Percentiles rank a stretch among this genome's conserved stretches.
phyloP scores from a whole-genome alignment of 169 alveolate genomes.

The Babesia bigemina region DNA sequence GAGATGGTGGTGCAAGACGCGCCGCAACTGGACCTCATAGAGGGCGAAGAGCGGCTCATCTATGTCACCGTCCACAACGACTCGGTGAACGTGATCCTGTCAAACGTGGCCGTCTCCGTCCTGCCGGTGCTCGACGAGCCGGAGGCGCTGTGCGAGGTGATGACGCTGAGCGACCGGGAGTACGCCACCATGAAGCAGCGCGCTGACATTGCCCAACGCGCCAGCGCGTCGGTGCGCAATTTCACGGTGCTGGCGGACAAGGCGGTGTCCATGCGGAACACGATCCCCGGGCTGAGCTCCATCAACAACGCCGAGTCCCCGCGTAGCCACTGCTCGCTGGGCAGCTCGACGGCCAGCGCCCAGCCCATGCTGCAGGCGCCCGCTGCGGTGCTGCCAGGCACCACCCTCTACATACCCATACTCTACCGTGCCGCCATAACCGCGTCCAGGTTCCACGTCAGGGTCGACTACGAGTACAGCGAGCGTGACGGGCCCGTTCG shows the following conservation, averaged over 20 bases:
- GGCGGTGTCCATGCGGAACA: background rate
- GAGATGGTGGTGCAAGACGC: background rate
- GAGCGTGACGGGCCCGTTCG: conserved; percentile 16
- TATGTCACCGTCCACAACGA: conserved; percentile 27
- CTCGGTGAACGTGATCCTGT: conserved; percentile 1
- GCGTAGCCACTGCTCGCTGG: background rate
- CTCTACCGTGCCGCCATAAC: conserved; percentile 32
- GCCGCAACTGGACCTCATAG: conserved; percentile 2
- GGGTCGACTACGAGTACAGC: conserved; percentile 35
- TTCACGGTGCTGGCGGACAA: conserved; percentile 13
- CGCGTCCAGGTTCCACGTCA: conserved; percentile 5
- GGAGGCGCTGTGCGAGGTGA: background rate
- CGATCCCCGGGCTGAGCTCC: background rate
- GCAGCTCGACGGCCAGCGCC: background rate
- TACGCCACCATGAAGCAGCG: conserved; percentile 21
- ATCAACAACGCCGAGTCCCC: background rate
- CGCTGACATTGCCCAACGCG: background rate
- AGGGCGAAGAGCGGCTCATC: conserved; percentile 34
- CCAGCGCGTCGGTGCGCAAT: background rate
- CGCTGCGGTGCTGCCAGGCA: conserved; percentile 19
- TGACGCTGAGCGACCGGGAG: conserved; percentile 34
- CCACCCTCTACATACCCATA: conserved; percentile 38
- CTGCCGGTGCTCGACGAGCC: conserved; percentile 39
- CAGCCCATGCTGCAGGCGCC: background rate
- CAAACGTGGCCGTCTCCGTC: conserved; percentile 12